phyloP scores from a whole-genome alignment of 805 yeast genomes.

The Millerago galiae region DNA sequence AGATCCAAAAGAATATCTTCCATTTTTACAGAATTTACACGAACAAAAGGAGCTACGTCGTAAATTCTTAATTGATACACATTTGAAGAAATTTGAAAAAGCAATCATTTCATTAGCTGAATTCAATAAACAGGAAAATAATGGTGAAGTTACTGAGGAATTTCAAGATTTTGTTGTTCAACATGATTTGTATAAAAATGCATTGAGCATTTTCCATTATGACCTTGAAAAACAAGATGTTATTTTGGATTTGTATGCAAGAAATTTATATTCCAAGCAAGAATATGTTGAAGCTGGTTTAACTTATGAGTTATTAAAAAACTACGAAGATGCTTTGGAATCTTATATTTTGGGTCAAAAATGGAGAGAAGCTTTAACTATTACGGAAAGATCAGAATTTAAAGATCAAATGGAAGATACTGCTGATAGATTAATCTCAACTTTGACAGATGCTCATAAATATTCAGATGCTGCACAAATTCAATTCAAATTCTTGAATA shows the following conservation, averaged over 20 bases:
- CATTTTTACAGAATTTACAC: constrained; percentile 78
- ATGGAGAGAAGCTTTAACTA: constrained; percentile 80
- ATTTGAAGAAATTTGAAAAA: constrained; percentile 57
- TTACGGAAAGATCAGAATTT: constrained; percentile 39
- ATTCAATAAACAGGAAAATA: constrained; percentile 28
- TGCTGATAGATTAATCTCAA: constrained; percentile 53
- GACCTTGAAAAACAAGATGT: constrained; percentile 46
- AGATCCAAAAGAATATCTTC: constrained; percentile 95
- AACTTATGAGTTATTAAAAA: constrained; percentile 62
- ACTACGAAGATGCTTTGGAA: constrained; percentile 56
- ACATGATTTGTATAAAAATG: constrained; percentile 66
- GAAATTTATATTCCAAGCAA: constrained; percentile 46
- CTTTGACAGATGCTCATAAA: constrained; percentile 60
- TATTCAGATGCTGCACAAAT: constrained; percentile 80
- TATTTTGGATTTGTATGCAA: constrained; percentile 59
- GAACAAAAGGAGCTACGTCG: constrained; percentile 60
- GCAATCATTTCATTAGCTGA: constrained; percentile 64
- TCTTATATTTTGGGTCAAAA: constrained; percentile 61
- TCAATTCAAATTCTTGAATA: constrained; percentile 52
- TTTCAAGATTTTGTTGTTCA: constrained; percentile 59
- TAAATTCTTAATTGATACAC: constrained; percentile 72
- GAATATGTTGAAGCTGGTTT: constrained; percentile 72
- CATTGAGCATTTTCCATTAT: constrained; percentile 56
- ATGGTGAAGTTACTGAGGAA: constrained; percentile 40
- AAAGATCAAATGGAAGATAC: constrained; percentile 36